Base-by-base conservation (phyloP, 1,284 basidiomycete genomes). In the Schizophyllum commune region DNA sequence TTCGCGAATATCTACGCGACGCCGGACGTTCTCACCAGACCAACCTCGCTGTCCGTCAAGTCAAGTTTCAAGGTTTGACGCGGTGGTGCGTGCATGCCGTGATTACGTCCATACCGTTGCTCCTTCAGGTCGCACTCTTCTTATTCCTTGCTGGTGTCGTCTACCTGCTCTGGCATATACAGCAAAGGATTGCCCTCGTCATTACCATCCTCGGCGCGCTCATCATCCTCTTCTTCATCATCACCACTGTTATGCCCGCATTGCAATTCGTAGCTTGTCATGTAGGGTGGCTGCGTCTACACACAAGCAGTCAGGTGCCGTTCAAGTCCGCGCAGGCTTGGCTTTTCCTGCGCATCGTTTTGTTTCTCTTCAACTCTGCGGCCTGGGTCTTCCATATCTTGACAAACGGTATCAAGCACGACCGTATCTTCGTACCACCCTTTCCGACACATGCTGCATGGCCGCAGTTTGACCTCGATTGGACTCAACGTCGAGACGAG, bases 121-220 rank as follows among this genome's bases (percentile, higher is more conserved):
- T 79, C 15, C 71, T 80, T n/a, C 79, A 79, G 59, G 68, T 71
- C 33, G 74, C 78, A 5, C 68, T 80, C 5, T 65, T 77, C 4
- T 65, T 80, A n/a, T 79, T 80, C 64, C 76, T 80, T 57, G 72
- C 72, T 7, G 78, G 79, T 5, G 68, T 79, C 8, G 67, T 78
- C 21, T 67, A 77, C 13, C 66, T 78, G 15, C 65, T 80, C 7
- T 76, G 75, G 75, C 69, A 51, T 17, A 55, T 60, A 20, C 34
- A 60, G n/a, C 15, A 2, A 1, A 15, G 51, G 9, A 21, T 32
- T 17, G 57, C 53, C 53, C 9, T 13, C 4, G 19, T 20, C 19
- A 27, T 55, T 21, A 55, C 11, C 5, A 19, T 27, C 9, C 1
- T 55, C 3, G 27, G 20, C 9, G 1, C 19, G 15, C 2, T 20